Percentiles rank a stretch among this genome's conserved stretches.
These are phyloP conservation scores for Cutaneotrichosporon sp. DNA, from an alignment of 1,284 basidiomycete species.

Conservation along the genomic window DNA sequence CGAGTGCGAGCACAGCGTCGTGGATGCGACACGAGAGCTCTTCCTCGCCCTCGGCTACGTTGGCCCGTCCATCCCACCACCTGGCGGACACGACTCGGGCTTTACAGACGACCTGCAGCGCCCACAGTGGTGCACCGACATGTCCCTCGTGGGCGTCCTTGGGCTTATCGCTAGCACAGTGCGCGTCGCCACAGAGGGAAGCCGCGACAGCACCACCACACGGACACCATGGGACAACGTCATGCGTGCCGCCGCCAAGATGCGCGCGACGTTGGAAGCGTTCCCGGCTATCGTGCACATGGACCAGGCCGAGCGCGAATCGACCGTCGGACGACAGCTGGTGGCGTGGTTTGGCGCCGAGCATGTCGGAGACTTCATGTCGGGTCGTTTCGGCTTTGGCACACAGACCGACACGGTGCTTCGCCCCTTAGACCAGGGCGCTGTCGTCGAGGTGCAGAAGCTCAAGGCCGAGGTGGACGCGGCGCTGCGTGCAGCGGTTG, in stretches of 20 bases:
- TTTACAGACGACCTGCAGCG: constrained; percentile 34
- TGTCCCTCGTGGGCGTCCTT: constrained; percentile 42
- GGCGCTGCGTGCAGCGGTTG: constrained; percentile 14
- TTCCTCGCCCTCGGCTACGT: constrained; percentile 48
- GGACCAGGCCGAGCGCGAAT: constrained; percentile 17
- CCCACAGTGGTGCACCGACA: constrained; percentile 43
- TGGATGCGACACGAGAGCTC: constrained; percentile 37
- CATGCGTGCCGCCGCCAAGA: constrained; percentile 38
- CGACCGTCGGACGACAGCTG: constrained; percentile 20
- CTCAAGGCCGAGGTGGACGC: constrained; percentile 34
- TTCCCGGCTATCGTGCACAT: constrained; percentile 29
- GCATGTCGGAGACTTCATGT: constrained; percentile 35
- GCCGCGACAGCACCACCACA: neutral
- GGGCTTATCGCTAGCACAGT: constrained; percentile 38
- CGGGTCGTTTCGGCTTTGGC: constrained; percentile 45
- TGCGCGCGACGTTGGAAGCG: constrained; percentile 38
- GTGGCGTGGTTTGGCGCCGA: constrained; percentile 34
- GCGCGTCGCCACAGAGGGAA: constrained; percentile 27
- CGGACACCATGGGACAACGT: constrained; percentile 40
- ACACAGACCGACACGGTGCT: constrained; percentile 10
- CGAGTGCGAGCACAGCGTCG: constrained; percentile 27
- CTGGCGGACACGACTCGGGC: constrained; percentile 12
- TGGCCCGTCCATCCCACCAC: constrained; percentile 36
- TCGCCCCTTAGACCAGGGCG: constrained; percentile 29
- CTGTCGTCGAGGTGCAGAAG: constrained; percentile 30